A percentile compares a stretch with the other conserved stretches of the same genome.
Conservation (phyloP, 176 grass and related monocot genomes). For the Avena insularis region DNA sequence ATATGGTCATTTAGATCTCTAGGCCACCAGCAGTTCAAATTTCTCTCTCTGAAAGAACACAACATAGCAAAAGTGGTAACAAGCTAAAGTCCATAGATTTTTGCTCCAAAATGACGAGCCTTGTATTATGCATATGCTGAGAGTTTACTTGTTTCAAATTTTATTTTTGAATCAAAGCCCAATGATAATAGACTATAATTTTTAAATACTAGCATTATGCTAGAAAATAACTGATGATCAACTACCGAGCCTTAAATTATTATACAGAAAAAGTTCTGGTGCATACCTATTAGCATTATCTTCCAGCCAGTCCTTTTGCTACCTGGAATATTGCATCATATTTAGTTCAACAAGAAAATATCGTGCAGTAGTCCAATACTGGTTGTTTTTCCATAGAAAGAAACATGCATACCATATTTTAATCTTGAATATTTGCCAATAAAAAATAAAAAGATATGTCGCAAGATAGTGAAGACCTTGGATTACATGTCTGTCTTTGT, state of each 20-base stretch:
- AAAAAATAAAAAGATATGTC: no score
- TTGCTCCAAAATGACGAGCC: not conserved
- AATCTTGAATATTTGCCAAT: not conserved
- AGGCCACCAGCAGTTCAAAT: not conserved
- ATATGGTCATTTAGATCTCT: no score
- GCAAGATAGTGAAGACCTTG: no score
- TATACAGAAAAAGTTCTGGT: not conserved
- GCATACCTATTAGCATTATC: slow-evolving; percentile 1
- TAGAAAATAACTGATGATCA: not conserved
- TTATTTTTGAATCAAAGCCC: not conserved
- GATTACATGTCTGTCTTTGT: no score
- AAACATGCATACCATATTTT: no score
- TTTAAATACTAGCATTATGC: not conserved
- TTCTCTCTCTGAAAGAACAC: not conserved
- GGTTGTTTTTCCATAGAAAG: no score
- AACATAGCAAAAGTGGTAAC: not conserved
- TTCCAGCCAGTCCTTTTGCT: not conserved
- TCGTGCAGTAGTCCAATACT: not conserved
- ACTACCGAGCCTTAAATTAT: not conserved
- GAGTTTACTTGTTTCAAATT: not conserved
- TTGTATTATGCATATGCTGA: not conserved
- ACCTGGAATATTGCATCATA: not conserved
- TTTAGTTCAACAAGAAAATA: not conserved
- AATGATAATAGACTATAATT: not conserved
- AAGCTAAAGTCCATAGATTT: not conserved